These are phyloP conservation scores for Chalciporus piperatoides DNA, from an alignment of 1,284 basidiomycete genomes.

Conservation along the genomic window DNA sequence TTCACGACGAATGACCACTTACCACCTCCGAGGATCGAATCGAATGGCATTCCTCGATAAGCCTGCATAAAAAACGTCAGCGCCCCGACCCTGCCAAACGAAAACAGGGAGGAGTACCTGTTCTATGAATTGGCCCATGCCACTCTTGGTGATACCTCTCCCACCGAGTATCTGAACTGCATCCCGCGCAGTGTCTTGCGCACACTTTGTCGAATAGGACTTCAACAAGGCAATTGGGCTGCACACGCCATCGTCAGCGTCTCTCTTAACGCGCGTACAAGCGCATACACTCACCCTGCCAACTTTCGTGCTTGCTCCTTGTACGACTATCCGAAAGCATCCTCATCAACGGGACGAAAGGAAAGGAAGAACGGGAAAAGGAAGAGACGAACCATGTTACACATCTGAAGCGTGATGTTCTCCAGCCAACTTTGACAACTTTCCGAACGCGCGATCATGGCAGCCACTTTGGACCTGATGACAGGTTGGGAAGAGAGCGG, in stretches of 20 bases:
- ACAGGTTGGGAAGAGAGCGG: constrained; percentile 81
- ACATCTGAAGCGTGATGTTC: constrained; percentile 52
- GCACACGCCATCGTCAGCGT: constrained; percentile 2
- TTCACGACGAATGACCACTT: constrained; percentile 1
- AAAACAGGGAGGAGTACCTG: constrained; percentile 44
- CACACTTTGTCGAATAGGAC: constrained; percentile 28
- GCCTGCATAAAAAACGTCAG: constrained; percentile 38
- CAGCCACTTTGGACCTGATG: constrained; percentile 79
- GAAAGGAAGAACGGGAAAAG: neutral
- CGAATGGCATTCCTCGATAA: constrained; percentile 63
- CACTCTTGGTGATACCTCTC: constrained; percentile 51
- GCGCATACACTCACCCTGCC: constrained; percentile 20
- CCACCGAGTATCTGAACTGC: constrained; percentile 55
- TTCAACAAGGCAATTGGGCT: constrained; percentile 44
- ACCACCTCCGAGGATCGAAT: constrained; percentile 61
- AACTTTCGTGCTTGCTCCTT: constrained; percentile 39
- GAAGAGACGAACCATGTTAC: constrained; percentile 13
- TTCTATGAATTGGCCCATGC: constrained; percentile 71
- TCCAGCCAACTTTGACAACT: constrained; percentile 66
- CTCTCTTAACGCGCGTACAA: neutral
- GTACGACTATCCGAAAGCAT: constrained; percentile 33
- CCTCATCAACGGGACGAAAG: neutral
- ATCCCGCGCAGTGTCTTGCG: constrained; percentile 40
- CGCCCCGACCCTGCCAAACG: no score
- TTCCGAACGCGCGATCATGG: constrained; percentile 79